These are phyloP conservation scores for Drechslerella dactyloides DNA, from an alignment of 2,329 filamentous ascomycete genomes.

Conservation along the genomic window DNA sequence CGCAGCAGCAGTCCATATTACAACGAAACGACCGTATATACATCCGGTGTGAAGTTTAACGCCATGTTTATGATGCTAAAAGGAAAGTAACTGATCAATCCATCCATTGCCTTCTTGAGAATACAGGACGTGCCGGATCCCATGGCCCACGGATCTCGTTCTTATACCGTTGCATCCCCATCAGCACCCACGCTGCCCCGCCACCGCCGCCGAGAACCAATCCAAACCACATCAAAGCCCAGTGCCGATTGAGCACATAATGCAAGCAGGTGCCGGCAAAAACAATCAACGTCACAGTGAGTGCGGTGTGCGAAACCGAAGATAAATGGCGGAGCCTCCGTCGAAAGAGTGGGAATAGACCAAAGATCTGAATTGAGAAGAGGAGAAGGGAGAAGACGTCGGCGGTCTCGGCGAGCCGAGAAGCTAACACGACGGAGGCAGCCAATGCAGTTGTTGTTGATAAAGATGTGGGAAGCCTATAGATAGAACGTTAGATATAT, in stretches of 20 bases:
- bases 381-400: slow-evolving; percentile 94
- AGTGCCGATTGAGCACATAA: slow-evolving; percentile 66
- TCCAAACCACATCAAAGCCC: slow-evolving; percentile 74
- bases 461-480: slow-evolving; percentile 67
- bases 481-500: slow-evolving; percentile 7
- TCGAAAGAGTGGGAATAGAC: slow-evolving; percentile 96
- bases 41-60: slow-evolving; percentile 1
- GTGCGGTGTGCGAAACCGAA: slow-evolving; percentile 77
- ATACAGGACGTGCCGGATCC: slow-evolving; percentile 91
- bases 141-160: slow-evolving; percentile 98
- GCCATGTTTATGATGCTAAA: slow-evolving; percentile 21
- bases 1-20: background rate
- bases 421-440: slow-evolving; percentile 92
- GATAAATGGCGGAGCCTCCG: slow-evolving; percentile 81
- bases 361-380: slow-evolving; percentile 97
- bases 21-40: background rate
- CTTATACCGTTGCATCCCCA: slow-evolving; percentile 96
- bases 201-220: slow-evolving; percentile 81
- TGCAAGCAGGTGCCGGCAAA: slow-evolving; percentile 80
- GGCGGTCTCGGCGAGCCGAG: slow-evolving; percentile 78
- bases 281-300: slow-evolving; percentile 78
- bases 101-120: slow-evolving; percentile 68
- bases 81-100: slow-evolving; percentile 28
- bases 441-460: slow-evolving; percentile 96
- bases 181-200: slow-evolving; percentile 96